Evolutionary conservation across 129 eudicot species (phyloP), one percentile per base, ranked within the genome.

Genomic region (Tanacetum coccineum): DNA sequence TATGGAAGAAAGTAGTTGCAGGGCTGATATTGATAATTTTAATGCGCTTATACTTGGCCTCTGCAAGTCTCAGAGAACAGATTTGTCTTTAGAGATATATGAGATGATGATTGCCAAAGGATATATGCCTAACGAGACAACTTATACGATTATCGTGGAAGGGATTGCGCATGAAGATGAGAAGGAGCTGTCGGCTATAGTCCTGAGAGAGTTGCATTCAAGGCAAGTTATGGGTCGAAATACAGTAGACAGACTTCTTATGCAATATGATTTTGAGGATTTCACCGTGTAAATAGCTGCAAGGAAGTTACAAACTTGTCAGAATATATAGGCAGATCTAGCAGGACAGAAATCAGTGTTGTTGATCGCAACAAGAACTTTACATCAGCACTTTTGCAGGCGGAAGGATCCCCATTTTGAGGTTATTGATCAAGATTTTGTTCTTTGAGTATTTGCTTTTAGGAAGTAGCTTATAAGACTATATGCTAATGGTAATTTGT

Each of bases 21-120:
- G 67, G 76, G 91, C 91, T 53, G 91, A 80, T 59, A 64, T 81
- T 13, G 92, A 88, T 50, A 82, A 88, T 59, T 88, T 60, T 57
- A 84, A 86, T 28, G 82, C 98, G 1, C 87, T 93, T 49, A 77
- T 93, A 55, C 84, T 86, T 67, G 96, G 95, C 44, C 80, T 93
- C 0, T 84, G 96, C 83, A 93, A 79, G 67, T 80, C 82, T 39
- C 78, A 68, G 28, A 86, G 89, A 69, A 86, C 96, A 48, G 96
- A 93, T 53, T 66, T 86, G 71, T 66, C 87, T 11, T 57, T 88
- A 60, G 83, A 86, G 79, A 71, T 88, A 42, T 86, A 64, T 57
- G 81, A 67, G 74, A 67, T 20, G 75, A 93, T 93, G 98, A 78
- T 93, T 66, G 74, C 59, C 59, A 93, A 84, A 57, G 89, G 91